phyloP scores from a whole-genome alignment of 805 yeast genomes.

The Saccharomycopsis babjevae region DNA sequence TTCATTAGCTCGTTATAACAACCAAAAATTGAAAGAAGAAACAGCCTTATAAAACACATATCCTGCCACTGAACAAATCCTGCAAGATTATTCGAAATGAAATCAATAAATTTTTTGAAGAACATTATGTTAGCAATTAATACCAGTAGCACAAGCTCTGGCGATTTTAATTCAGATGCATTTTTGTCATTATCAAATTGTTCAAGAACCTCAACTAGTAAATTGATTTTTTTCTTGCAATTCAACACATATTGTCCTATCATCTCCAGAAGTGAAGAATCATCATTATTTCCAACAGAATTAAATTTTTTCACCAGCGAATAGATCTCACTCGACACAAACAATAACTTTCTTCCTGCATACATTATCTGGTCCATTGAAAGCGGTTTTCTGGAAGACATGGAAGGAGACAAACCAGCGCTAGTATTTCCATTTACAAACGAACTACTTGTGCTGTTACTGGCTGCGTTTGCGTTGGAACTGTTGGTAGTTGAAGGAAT shows the following conservation, averaged over 20 bases:
- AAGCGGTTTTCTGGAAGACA: neutral
- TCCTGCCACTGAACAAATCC: constrained; percentile 33
- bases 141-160: neutral
- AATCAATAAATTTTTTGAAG: constrained; percentile 30
- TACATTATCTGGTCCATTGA: neutral
- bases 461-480: too few species aligned
- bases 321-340: constrained; percentile 37
- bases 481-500: neutral
- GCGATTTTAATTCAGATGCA: neutral
- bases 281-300: constrained; percentile 4
- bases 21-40: constrained; percentile 34
- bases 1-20: constrained; percentile 35
- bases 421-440: neutral
- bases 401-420: too few species aligned
- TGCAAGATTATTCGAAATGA: constrained; percentile 30
- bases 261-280: neutral
- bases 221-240: constrained; percentile 33
- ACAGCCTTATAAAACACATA: constrained; percentile 35
- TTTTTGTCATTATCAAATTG: neutral
- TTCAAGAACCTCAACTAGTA: constrained; percentile 35
- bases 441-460: too few species aligned
- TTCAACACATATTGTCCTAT: constrained; percentile 18
- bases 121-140: constrained; percentile 20
- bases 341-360: constrained; percentile 29
- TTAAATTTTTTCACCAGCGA: constrained; percentile 35